Percentiles rank a stretch among this genome's conserved stretches.
Evolutionary conservation across 129 eudicot genomes (phyloP).

Genomic region (Apium graveolens): DNA sequence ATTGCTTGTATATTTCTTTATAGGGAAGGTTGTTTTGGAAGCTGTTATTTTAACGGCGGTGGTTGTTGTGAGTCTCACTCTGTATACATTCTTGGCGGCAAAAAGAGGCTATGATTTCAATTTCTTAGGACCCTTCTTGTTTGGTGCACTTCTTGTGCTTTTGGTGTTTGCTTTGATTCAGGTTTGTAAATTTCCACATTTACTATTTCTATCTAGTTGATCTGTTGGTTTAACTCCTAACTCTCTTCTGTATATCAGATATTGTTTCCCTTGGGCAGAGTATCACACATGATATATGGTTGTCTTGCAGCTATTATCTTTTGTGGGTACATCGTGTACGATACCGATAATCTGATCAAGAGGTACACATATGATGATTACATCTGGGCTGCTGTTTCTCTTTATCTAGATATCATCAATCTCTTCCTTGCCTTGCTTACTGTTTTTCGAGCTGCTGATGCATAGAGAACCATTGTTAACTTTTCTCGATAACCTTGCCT

Average conservation of each 20-base stretch:
- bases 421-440: conserved; percentile 42
- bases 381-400: conserved; percentile 52
- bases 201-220: not conserved
- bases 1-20: not conserved
- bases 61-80: conserved; percentile 20
- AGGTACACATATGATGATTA: conserved; percentile 42
- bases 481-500: not conserved
- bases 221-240: too few species aligned
- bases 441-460: conserved; percentile 43
- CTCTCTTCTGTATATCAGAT: conserved; percentile 2
- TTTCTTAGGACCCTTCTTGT: conserved; percentile 24
- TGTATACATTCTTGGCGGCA: conserved; percentile 24
- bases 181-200: conserved; percentile 9
- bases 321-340: conserved; percentile 23
- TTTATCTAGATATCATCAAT: conserved; percentile 46
- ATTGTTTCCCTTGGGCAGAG: conserved; percentile 16
- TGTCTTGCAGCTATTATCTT: conserved; percentile 38
- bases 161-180: conserved; percentile 7
- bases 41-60: conserved; percentile 17
- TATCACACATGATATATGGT: conserved; percentile 19
- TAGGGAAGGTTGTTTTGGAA: conserved; percentile 20
- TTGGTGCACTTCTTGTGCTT: conserved; percentile 19
- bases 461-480: conserved; percentile 3
- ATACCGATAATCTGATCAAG: conserved; percentile 37
- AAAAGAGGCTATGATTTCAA: conserved; percentile 21